Evolutionary conservation across 768 basidiomycete genomes (phyloP).

Genomic region (Mycena galericulata): DNA sequence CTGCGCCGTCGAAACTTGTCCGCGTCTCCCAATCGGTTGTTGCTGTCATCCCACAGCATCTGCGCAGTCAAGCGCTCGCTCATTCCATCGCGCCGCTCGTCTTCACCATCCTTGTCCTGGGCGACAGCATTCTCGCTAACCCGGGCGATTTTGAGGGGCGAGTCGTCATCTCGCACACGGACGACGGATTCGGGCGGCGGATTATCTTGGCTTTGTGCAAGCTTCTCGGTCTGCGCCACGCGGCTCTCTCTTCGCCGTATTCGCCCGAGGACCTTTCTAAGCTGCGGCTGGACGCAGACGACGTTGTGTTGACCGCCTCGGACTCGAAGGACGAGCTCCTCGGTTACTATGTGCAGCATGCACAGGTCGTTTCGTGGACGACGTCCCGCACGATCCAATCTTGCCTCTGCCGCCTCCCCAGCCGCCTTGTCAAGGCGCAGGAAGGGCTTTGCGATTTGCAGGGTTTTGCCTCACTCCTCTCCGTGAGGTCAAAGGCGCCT

Average conservation of each 20-base stretch:
- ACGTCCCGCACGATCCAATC: neutral
- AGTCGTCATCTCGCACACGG: neutral
- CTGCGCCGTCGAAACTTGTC: neutral
- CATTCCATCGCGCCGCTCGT: neutral
- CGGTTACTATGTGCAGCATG: neutral
- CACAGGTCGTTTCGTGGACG: neutral
- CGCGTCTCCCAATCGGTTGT: neutral
- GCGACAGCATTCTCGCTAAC: neutral
- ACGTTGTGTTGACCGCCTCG: neutral
- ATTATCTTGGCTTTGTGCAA: neutral
- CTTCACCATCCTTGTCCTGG: neutral
- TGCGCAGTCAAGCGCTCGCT: neutral
- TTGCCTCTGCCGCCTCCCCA: neutral
- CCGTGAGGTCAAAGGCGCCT: neutral
- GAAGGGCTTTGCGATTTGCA: neutral
- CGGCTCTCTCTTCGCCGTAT: neutral
- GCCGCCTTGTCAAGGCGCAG: neutral
- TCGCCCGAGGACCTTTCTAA: neutral
- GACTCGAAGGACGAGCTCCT: neutral
- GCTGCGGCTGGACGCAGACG: neutral
- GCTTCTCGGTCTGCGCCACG: neutral
- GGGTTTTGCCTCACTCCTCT: neutral
- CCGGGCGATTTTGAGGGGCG: neutral
- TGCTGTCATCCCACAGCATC: neutral
- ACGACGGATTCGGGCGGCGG: neutral